Evolutionary conservation across 768 basidiomycete species (phyloP).

Genomic region (Albatrellus ellisii): DNA sequence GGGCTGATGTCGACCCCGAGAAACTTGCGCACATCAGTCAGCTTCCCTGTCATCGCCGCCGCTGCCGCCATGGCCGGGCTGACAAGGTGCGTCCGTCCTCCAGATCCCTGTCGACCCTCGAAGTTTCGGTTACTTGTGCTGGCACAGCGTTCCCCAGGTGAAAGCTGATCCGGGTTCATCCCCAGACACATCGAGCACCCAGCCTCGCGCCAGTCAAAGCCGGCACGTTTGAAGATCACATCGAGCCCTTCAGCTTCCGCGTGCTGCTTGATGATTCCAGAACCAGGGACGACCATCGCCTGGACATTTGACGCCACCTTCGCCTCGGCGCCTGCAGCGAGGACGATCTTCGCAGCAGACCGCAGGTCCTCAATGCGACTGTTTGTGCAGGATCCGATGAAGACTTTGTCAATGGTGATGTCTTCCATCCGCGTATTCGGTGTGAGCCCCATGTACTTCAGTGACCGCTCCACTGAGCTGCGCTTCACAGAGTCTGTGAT

Average conservation of each 20-base stretch:
- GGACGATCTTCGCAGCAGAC: constrained; percentile 41
- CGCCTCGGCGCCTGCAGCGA: constrained; percentile 35
- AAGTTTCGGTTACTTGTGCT: constrained; percentile 57
- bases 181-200: constrained; percentile 63
- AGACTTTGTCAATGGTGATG: constrained; percentile 50
- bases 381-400: constrained; percentile 60
- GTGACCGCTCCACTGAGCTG: constrained; percentile 34
- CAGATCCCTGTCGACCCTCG: constrained; percentile 48
- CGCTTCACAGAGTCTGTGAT: constrained; percentile 32
- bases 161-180: constrained; percentile 58
- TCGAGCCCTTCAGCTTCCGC: constrained; percentile 55
- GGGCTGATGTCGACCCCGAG: constrained; percentile 22
- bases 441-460: constrained; percentile 49
- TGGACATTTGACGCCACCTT: constrained; percentile 38
- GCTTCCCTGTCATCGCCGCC: constrained; percentile 43
- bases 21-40: constrained; percentile 46
- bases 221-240: constrained; percentile 47
- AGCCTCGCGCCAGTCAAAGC: constrained; percentile 59
- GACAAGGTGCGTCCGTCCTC: constrained; percentile 50
- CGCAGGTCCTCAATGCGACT: constrained; percentile 54
- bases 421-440: constrained; percentile 42
- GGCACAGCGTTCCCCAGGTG: constrained; percentile 44
- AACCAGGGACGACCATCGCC: constrained; percentile 59
- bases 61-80: constrained; percentile 60
- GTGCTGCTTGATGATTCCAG: constrained; percentile 51